phyloP scores from a whole-genome alignment of 2,329 filamentous ascomycete genomes.

The Helotiales sp. region DNA sequence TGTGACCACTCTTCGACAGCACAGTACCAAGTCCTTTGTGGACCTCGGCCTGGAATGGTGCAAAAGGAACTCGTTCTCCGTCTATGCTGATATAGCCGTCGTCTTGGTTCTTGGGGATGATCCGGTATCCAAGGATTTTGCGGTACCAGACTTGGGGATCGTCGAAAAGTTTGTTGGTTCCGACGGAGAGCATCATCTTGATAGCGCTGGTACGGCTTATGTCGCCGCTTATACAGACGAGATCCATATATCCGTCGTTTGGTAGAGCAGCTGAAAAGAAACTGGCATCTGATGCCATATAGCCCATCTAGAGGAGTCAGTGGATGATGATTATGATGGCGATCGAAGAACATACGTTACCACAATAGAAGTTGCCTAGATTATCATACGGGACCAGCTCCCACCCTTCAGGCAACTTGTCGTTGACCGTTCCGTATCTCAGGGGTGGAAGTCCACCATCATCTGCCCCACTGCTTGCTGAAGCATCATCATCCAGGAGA shows the following conservation, averaged over 20 bases:
- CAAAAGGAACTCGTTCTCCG: conserved; percentile 83
- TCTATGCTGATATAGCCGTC: conserved; percentile 92
- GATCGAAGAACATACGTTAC: conserved; percentile 63
- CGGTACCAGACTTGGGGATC: conserved; percentile 74
- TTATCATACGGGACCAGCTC: conserved; percentile 70
- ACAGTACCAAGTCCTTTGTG: conserved; percentile 81
- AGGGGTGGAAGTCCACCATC: conserved; percentile 66
- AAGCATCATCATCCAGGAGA: conserved; percentile 35
- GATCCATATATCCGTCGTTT: conserved; percentile 81
- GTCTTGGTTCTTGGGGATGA: conserved; percentile 70
- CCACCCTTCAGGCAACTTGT: conserved; percentile 78
- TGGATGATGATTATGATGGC: not conserved
- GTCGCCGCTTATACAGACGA: conserved; percentile 78
- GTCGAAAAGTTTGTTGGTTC: conserved; percentile 73
- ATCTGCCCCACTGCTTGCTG: conserved; percentile 31
- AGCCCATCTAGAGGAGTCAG: conserved; percentile 66
- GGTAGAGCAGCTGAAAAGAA: conserved; percentile 86
- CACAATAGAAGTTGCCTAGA: conserved; percentile 89
- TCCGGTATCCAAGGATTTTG: conserved; percentile 85
- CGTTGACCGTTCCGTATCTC: conserved; percentile 76
- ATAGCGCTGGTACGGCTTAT: conserved; percentile 67
- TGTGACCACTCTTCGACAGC: conserved; percentile 70
- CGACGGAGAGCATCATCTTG: conserved; percentile 69
- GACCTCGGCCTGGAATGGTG: conserved; percentile 87
- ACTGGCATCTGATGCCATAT: conserved; percentile 82